Evolutionary conservation across 257 asterid genomes (phyloP).

Genomic region (Salvia hispanica): DNA sequence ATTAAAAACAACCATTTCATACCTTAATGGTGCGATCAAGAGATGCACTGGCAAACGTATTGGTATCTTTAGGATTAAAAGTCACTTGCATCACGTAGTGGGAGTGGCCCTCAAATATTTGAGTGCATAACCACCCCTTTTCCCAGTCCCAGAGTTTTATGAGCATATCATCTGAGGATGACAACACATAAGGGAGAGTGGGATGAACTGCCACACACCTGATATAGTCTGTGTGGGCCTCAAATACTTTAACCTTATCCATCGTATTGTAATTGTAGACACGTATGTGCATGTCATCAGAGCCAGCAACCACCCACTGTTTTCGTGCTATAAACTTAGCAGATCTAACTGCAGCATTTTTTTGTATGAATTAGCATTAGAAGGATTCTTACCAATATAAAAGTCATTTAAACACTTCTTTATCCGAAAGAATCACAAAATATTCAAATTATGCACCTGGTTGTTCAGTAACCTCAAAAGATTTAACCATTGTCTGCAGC

Average conservation of each 20-base stretch:
- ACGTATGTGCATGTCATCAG: slow-evolving; percentile 97
- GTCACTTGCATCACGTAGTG: slow-evolving; percentile 99
- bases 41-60: slow-evolving; percentile 99
- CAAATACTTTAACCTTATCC: slow-evolving; percentile 97
- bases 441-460: slow-evolving; percentile 68
- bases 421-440: slow-evolving; percentile 27
- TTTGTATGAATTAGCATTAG: slow-evolving; percentile 30
- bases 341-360: slow-evolving; percentile 75
- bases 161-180: slow-evolving; percentile 99
- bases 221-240: slow-evolving; percentile 97
- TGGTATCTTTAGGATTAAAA: slow-evolving; percentile 96
- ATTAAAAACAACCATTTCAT: slow-evolving; percentile 18
- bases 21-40: slow-evolving; percentile 98
- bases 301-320: slow-evolving; percentile 99
- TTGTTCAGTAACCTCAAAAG: slow-evolving; percentile 91
- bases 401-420: neutral
- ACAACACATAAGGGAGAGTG: slow-evolving; percentile 87
- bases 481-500: slow-evolving; percentile 87
- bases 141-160: slow-evolving; percentile 99
- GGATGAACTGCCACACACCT: slow-evolving; percentile 99
- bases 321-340: slow-evolving; percentile 92
- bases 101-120: slow-evolving; percentile 98
- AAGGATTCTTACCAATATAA: slow-evolving; percentile 17
- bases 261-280: slow-evolving; percentile 95
- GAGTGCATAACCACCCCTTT: slow-evolving; percentile 96